Evolutionary conservation across 148 eudicot genomes (phyloP).

Genomic region (Amaranthus cruentus): DNA sequence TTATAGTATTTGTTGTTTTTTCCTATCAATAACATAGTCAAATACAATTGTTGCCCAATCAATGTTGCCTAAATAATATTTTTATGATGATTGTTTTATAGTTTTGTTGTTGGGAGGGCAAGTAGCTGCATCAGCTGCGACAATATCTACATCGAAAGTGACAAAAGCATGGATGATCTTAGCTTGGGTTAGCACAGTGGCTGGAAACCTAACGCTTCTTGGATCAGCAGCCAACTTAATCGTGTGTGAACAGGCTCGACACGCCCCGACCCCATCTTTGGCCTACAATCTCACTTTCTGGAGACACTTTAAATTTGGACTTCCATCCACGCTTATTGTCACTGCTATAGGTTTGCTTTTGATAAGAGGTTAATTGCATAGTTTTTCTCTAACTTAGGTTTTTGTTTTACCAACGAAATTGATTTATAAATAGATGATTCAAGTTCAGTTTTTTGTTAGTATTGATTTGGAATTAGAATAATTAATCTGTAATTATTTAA

Average conservation of each 20-base stretch:
- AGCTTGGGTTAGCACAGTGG: conserved; percentile 96
- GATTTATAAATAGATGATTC: not conserved
- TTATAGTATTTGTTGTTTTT: no score
- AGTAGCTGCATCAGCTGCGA: conserved; percentile 76
- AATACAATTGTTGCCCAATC: no score
- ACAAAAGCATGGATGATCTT: conserved; percentile 84
- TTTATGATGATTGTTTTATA: conserved; percentile 19
- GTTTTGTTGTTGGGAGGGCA: conserved; percentile 76
- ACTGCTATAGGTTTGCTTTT: conserved; percentile 71
- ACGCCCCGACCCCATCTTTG: conserved; percentile 48
- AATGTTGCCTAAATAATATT: no score
- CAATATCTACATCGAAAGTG: conserved; percentile 59
- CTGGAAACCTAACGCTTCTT: conserved; percentile 76
- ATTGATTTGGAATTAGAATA: no score
- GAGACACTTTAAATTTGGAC: conserved; percentile 81
- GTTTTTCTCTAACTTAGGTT: not conserved
- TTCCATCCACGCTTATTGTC: conserved; percentile 82
- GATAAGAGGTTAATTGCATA: conserved; percentile 26
- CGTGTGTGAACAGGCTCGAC: conserved; percentile 93
- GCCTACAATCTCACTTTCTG: conserved; percentile 73
- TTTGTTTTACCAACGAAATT: not conserved
- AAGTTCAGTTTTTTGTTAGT: not conserved
- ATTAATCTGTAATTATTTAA: no score
- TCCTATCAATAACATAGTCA: no score
- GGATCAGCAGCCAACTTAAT: conserved; percentile 97